Base-by-base conservation (phyloP, 495 filamentous ascomycete genomes). In the Haplographium delicatum region DNA sequence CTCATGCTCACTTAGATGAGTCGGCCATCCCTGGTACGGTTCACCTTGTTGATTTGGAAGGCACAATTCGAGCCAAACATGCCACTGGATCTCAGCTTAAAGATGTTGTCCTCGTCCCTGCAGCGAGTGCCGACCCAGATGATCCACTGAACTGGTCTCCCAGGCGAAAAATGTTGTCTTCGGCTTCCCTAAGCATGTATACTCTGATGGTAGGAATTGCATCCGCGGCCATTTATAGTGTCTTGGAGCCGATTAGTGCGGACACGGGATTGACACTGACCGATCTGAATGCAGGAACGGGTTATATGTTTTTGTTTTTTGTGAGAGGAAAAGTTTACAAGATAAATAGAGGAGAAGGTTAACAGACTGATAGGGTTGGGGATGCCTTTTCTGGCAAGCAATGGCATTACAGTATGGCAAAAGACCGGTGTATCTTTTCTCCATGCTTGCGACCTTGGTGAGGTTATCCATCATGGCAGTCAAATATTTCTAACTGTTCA, bases 341-440 rank as follows among this genome's bases (percentile, higher is more conserved):
- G n/a, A n/a, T n/a, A n/a, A n/a, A n/a, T n/a, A n/a, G n/a, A n/a
- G n/a, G n/a, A n/a, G n/a, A n/a, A n/a, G n/a, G n/a, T n/a, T n/a
- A n/a, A n/a, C n/a, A n/a, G n/a, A n/a, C n/a, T n/a, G n/a, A n/a
- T 41, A 28, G 20, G 80, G 81, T 3, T 84, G 77, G 80, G 79
- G 80, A 0, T 70, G 81, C 46, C 60, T 86, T 2, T 79, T 85
- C 59, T 86, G 82, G 83, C 82, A 86, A 62, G 81, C 82, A 0
- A 72, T 84, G 38, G 79, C 82, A 0, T 62, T 84, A 50, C 75
- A 82, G 50, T 85, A 78, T 67, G 83, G 83, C 27, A 84, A 84
- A 63, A 70, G 83, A n/a, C 66, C 78, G 38, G 76, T 79, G 1
- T 85, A 81, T 62, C 58, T 86, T 5, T 28, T 80, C 33, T 81